Evolutionary conservation across 1,139 yeast species (phyloP).

Genomic region (Casaregolazyma lundiana): DNA sequence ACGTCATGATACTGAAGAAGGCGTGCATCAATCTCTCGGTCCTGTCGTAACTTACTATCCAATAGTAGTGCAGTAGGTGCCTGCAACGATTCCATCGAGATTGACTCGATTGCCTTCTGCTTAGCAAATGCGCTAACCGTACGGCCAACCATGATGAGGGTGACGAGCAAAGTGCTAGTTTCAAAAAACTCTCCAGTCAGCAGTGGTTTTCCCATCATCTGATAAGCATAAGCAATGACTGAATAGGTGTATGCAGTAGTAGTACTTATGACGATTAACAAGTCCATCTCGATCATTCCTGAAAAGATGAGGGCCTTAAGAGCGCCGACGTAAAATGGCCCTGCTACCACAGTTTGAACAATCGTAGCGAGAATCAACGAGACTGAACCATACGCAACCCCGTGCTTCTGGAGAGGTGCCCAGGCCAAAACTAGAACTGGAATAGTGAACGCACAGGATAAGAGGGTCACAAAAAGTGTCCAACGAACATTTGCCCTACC

Average conservation of each 20-base stretch:
- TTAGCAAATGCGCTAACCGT: constrained; percentile 3
- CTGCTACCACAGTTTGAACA: constrained; percentile 2
- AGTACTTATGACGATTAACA: constrained; percentile 2
- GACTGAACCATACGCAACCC: neutral
- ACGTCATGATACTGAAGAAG: constrained; percentile 2
- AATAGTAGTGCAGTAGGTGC: constrained; percentile 1
- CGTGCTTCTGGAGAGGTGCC: neutral
- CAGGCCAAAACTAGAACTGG: constrained; percentile 6
- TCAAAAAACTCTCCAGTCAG: constrained; percentile 1
- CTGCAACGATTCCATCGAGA: constrained; percentile 2
- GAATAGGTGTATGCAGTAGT: constrained; percentile 5
- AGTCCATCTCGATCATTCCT: constrained; percentile 3
- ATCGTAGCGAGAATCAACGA: constrained; percentile 3
- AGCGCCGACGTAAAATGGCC: constrained; percentile 3
- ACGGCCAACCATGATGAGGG: constrained; percentile 5
- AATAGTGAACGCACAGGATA: neutral
- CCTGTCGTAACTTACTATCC: neutral
- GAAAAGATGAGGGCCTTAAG: constrained; percentile 6
- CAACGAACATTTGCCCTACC: neutral
- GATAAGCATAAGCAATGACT: neutral
- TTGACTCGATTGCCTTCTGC: constrained; percentile 3
- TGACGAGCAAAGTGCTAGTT: constrained; percentile 5
- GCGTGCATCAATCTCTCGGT: neutral
- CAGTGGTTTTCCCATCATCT: constrained; percentile 1
- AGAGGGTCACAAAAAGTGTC: neutral